Percentiles rank a stretch among this genome's conserved stretches.
Evolutionary conservation across 352 stramenopile genomes (phyloP).

Genomic region (Pythium chondricola): DNA sequence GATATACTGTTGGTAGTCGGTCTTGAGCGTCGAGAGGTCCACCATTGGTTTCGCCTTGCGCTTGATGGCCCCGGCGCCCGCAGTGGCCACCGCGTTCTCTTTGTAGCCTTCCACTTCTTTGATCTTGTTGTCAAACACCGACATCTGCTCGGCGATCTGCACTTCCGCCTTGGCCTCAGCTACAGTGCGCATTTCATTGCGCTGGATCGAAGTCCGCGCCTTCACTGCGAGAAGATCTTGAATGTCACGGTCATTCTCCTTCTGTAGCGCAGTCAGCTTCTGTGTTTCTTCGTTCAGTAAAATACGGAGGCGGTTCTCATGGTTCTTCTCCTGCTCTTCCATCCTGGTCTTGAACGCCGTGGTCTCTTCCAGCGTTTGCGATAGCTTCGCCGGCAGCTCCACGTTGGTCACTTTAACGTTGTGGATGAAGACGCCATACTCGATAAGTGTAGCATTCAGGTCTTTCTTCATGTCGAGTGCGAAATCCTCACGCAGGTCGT

Average conservation of each 20-base stretch:
- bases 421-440: slow-evolving; percentile 77
- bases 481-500: slow-evolving; percentile 78
- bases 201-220: slow-evolving; percentile 61
- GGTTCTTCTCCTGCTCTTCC: slow-evolving; percentile 87
- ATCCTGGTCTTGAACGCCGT: slow-evolving; percentile 86
- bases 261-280: slow-evolving; percentile 74
- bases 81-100: slow-evolving; percentile 50
- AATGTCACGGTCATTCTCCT: slow-evolving; percentile 69
- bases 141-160: slow-evolving; percentile 51
- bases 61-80: slow-evolving; percentile 44
- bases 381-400: slow-evolving; percentile 54
- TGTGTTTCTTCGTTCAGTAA: slow-evolving; percentile 81
- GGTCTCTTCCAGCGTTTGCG: slow-evolving; percentile 69
- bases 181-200: slow-evolving; percentile 69
- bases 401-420: slow-evolving; percentile 88
- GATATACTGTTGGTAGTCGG: slow-evolving; percentile 64
- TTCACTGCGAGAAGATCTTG: slow-evolving; percentile 69
- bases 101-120: slow-evolving; percentile 63
- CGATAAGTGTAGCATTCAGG: slow-evolving; percentile 58
- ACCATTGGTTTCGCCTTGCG: slow-evolving; percentile 52
- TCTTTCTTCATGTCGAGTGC: slow-evolving; percentile 80
- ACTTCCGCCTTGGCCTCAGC: slow-evolving; percentile 74
- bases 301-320: slow-evolving; percentile 86
- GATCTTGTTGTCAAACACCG: slow-evolving; percentile 57
- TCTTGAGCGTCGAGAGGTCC: slow-evolving; percentile 47